These are phyloP conservation scores for Lentinula edodes DNA, from an alignment of 768 basidiomycete species.

Conservation along the genomic window DNA sequence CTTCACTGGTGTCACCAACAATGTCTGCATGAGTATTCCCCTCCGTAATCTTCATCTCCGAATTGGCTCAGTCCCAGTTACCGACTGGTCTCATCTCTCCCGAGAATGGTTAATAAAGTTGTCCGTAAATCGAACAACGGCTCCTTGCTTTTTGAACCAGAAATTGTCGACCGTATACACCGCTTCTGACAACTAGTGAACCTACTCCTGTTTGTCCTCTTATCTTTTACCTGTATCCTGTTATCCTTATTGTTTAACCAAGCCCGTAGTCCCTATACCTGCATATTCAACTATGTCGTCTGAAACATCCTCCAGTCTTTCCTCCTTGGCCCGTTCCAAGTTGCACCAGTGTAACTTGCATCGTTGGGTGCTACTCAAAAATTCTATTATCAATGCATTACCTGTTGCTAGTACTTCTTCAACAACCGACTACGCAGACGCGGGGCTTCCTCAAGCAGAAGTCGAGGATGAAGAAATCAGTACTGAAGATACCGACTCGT, in stretches of 20 bases:
- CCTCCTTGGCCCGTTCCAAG: slow-evolving; percentile 66
- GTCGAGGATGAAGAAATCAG: slow-evolving; percentile 37
- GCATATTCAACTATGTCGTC: slow-evolving; percentile 38
- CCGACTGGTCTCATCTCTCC: slow-evolving; percentile 25
- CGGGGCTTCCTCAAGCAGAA: slow-evolving; percentile 17
- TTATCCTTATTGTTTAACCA: not conserved
- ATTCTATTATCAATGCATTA: slow-evolving; percentile 61
- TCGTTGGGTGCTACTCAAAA: slow-evolving; percentile 87
- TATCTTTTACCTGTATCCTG: not conserved
- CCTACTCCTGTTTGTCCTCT: slow-evolving; percentile 17
- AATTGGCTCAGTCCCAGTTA: not conserved
- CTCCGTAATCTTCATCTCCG: slow-evolving; percentile 5
- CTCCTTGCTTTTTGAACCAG: slow-evolving; percentile 81
- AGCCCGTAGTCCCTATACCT: slow-evolving; percentile 5
- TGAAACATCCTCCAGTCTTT: slow-evolving; percentile 42
- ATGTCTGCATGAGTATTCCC: slow-evolving; percentile 10
- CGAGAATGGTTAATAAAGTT: slow-evolving; percentile 80
- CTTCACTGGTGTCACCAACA: slow-evolving; percentile 3
- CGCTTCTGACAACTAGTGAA: slow-evolving; percentile 27
- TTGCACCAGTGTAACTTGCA: slow-evolving; percentile 73
- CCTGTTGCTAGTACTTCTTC: slow-evolving; percentile 27
- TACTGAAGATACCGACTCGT: slow-evolving; percentile 58
- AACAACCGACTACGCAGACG: slow-evolving; percentile 19
- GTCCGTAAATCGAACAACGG: slow-evolving; percentile 79
- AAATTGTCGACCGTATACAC: slow-evolving; percentile 86